Percentiles rank a stretch among this genome's conserved stretches.
phyloP scores from a whole-genome alignment of 2,329 filamentous ascomycete species.

The Monosporascus sp. region DNA sequence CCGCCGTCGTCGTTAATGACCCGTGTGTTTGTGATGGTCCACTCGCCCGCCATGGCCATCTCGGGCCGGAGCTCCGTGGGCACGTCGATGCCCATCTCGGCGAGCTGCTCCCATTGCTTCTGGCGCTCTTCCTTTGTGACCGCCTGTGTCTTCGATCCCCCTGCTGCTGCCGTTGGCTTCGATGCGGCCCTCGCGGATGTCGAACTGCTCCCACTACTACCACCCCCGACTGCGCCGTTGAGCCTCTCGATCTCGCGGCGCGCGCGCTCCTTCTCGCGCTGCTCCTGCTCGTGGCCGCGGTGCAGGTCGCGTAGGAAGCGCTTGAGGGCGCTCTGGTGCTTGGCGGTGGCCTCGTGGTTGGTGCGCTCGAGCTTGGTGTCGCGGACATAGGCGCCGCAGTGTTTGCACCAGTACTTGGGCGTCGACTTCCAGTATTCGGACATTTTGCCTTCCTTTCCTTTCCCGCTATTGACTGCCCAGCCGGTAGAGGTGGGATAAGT shows the following conservation, averaged over 20 bases:
- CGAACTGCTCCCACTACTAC: constrained; percentile 27
- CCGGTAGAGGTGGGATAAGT: no score
- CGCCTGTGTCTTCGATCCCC: constrained; percentile 11
- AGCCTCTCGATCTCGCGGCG: constrained; percentile 81
- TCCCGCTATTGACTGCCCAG: no score
- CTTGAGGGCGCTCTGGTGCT: constrained; percentile 81
- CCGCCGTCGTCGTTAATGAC: constrained; percentile 39
- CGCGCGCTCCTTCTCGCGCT: constrained; percentile 76
- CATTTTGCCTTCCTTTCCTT: constrained; percentile 47
- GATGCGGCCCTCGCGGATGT: constrained; percentile 23
- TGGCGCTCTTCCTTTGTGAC: constrained; percentile 65
- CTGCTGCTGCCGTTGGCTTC: constrained; percentile 8
- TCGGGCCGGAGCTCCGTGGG: constrained; percentile 74
- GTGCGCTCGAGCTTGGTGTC: constrained; percentile 86
- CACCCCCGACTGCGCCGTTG: constrained; percentile 62
- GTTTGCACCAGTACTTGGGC: constrained; percentile 97
- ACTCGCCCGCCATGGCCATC: constrained; percentile 85
- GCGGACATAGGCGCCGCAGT: constrained; percentile 84
- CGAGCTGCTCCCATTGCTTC: constrained; percentile 80
- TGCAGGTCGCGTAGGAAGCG: constrained; percentile 87
- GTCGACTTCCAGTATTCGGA: constrained; percentile 99
- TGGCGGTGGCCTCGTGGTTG: constrained; percentile 83
- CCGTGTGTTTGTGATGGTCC: constrained; percentile 67
- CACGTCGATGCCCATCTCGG: constrained; percentile 78
- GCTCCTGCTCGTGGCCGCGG: constrained; percentile 73